Conservation (phyloP, 441 rosid genomes). For the Eutrema salsugineum region DNA sequence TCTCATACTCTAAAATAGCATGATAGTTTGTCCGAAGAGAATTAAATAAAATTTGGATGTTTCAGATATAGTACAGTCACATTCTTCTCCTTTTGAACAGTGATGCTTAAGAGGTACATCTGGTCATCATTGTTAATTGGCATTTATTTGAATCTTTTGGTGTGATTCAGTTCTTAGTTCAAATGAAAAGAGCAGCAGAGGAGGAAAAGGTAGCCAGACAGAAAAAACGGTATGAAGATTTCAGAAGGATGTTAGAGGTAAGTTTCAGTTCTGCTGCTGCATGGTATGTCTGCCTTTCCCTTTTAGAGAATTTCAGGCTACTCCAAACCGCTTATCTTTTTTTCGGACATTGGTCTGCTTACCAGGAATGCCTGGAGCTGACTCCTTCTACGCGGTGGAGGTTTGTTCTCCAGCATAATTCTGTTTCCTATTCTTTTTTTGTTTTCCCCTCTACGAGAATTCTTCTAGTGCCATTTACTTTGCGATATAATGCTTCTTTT, state of each 20-base stretch:
- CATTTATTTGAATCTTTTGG: background rate
- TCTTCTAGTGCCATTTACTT: background rate
- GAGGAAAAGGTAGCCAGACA: slow-evolving; percentile 59
- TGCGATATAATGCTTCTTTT: slow-evolving; percentile 18
- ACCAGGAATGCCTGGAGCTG: slow-evolving; percentile 54
- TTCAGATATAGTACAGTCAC: background rate
- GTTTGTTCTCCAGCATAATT: slow-evolving; percentile 37
- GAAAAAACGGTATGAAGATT: slow-evolving; percentile 54
- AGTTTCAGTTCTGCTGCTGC: slow-evolving; percentile 26
- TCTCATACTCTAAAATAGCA: background rate
- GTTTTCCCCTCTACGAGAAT: background rate
- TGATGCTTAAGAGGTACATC: slow-evolving; percentile 4
- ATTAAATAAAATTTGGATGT: background rate
- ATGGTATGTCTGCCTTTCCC: slow-evolving; percentile 2
- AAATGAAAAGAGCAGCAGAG: slow-evolving; percentile 54
- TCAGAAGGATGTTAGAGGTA: slow-evolving; percentile 65
- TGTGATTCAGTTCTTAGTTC: slow-evolving; percentile 49
- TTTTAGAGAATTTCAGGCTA: background rate
- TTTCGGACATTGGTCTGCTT: slow-evolving; percentile 15
- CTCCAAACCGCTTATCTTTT: background rate
- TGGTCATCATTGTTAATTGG: background rate
- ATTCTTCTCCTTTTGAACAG: slow-evolving; percentile 9
- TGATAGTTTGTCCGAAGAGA: background rate
- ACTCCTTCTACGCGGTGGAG: slow-evolving; percentile 74
- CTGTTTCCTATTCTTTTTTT: background rate